Evolutionary conservation across 2,329 filamentous ascomycete genomes (phyloP).

Genomic region (Boeremia lycopersici): DNA sequence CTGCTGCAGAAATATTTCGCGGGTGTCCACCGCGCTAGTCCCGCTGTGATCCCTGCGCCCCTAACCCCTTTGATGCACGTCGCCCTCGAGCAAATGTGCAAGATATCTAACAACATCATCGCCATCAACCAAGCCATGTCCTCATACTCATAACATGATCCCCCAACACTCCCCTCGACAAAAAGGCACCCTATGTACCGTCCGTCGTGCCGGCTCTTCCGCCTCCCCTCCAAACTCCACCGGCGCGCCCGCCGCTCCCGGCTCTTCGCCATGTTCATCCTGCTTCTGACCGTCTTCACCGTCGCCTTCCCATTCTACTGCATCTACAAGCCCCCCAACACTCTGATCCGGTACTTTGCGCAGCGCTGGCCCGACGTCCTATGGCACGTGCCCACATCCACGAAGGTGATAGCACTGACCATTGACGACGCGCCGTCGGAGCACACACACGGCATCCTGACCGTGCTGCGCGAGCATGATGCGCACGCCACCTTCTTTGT

Average conservation of each 20-base stretch:
- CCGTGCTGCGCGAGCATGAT: constrained; percentile 66
- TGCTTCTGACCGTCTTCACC: constrained; percentile 32
- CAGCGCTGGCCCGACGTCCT: constrained; percentile 77
- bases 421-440: constrained; percentile 84
- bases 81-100: not conserved
- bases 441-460: constrained; percentile 72
- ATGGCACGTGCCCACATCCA: constrained; percentile 66
- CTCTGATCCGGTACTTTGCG: constrained; percentile 73
- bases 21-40: constrained; percentile 6
- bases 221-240: constrained; percentile 43
- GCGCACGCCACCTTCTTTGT: constrained; percentile 87
- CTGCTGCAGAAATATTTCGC: constrained; percentile 11
- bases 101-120: not conserved
- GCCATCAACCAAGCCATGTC: not conserved
- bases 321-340: constrained; percentile 80
- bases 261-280: constrained; percentile 45
- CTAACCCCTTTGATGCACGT: constrained; percentile 16
- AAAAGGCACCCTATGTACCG: constrained; percentile 32
- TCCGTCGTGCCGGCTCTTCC: constrained; percentile 38
- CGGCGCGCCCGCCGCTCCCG: constrained; percentile 46
- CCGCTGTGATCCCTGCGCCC: constrained; percentile 6
- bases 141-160: constrained; percentile 6
- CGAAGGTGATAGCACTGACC: constrained; percentile 78
- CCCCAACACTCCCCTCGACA: not conserved
- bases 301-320: constrained; percentile 59